Evolutionary conservation across 2,329 filamentous ascomycete genomes (phyloP), one percentile per base, ranked within the genome.

Genomic region (Ascochyta lentis): DNA sequence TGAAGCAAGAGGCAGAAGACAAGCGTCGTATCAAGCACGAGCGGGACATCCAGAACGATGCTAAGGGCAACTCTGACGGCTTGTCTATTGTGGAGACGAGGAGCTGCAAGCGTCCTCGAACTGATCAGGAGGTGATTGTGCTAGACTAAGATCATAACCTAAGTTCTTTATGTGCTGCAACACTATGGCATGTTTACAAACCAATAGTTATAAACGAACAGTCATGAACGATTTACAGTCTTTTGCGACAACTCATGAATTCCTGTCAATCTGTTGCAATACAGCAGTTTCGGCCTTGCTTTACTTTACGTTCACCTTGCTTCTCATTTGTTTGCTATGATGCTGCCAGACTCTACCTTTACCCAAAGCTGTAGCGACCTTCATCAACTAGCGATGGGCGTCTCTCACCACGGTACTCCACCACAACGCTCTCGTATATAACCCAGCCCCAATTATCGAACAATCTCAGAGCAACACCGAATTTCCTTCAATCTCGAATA

Each of bases 11-110:
- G 2, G 22, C 6, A 35, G 22, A 48, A 48, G 58, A 54, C 29
- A 26, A 22, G 6, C 52, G 56, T 23, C 19, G 22, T 27, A 23
- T 60, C n/a, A 64, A 63, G 35, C 45, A 49, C 2, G 54, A 66
- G 41, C 10, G 26, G 12, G 52, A 31, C 12, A 33, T 22, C 7
- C 3, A 7, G 16, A 33, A 50, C 6, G 22, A 52, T 22, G 16
- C 12, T 13, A 2, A 33, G 6, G 41, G 16, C 3, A 5, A 45
- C 9, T 16, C 40, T 27, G 34, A 45, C 13, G 41, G 27, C 2
- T n/a, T 45, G 6, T 9, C 22, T 3, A 10, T 52, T 7, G 15
- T 52, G 13, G 34, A 39, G 27, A 27, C 34, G 3, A 34, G 49
- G 24, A 40, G 19, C 23, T 41, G 49, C n/a, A 41, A 53, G 29